Base-by-base conservation (phyloP, 495 filamentous ascomycete genomes). In the Xylaria palmicola region DNA sequence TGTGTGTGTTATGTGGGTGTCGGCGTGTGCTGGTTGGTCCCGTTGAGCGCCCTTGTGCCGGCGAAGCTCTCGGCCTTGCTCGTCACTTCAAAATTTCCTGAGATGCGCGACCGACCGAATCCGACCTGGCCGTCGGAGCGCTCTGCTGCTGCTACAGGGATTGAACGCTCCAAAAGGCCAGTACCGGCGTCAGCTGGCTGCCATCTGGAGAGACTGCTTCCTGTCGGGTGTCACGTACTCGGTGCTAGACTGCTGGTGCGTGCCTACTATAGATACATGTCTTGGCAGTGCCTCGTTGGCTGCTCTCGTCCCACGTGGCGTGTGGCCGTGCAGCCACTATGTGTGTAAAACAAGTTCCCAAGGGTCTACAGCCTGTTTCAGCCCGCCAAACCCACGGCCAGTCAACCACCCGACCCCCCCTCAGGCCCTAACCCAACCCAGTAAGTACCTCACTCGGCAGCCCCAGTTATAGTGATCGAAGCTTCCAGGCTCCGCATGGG, bases 51-150 rank as follows among this genome's bases (percentile, higher is more conserved):
- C 10, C 40, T 34, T 20, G 26, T 56, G 45, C 22, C 37, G 47
- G 24, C 58, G 26, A 51, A 36, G 52, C 62, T 20, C 34, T 26
- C 41, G 20, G 43, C 50, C 47, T 60, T 52, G 51, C 26, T 27
- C 24, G 36, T 54, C 45, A 2, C n/a, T n/a, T 62, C 54, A 57
- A 68, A 68, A 65, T 59, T 65, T 68, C 45, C 17, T 34, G 19
- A n/a, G n/a, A 29, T 45, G 40, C 52, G 60, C 50, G 37, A 29
- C 13, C 44, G 56, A 50, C 24, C 26, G 37, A n/a, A n/a, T n/a
- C n/a, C n/a, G n/a, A n/a, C n/a, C n/a, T n/a, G n/a, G n/a, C n/a
- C n/a, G n/a, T n/a, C n/a, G n/a, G n/a, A n/a, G n/a, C n/a, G n/a
- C n/a, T n/a, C n/a, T n/a, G n/a, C n/a, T n/a, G n/a, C n/a, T n/a